Base-by-base conservation (phyloP, 345 rosid genomes). In the Populus tremula region DNA sequence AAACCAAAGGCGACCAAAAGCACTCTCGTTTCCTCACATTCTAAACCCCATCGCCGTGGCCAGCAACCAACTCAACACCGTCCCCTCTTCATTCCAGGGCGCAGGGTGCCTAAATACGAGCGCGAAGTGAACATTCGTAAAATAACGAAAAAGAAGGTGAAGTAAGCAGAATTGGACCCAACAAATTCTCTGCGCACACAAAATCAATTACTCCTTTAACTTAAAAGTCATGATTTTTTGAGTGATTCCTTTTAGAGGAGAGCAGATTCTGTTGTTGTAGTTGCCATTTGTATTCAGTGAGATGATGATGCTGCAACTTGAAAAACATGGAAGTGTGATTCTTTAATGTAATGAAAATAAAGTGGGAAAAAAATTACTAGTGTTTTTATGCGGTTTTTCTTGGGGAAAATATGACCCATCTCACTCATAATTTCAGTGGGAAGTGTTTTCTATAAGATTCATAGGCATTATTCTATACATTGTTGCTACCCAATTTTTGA, bases 1-100 rank as follows among this genome's bases (percentile, higher is more conserved):
- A 45, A 82, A 73, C 71, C 38, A 47, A 61, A 80, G 79, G 73
- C 77, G 70, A 69, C 9, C 78, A 27, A 53, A 50, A 73, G 69
- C 23, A 5, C 27, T 68, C 56, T 69, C 11, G 63, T 68, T 29
- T 84, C 80, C 35, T 62, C 79, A 36, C 69, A 27, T 69, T 72
- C 81, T 0, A 56, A 45, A 21, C 70, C 81, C 62, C 54, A 67
- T 36, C 76, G 18, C 27, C 64, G 41, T 27, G 36, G 39, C 17
- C 82, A 81, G 35, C 80, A 69, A 8, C 56, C 72, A 27, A 36
- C n/a, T 8, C 35, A 31, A 20, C 56, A 16, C 31, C 84, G 71
- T 21, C 84, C 12, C 76, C 53, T 10, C 45, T 47, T 59, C 80
- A 64, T 12, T 61, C 59, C 5, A 67, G 63, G 54, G 36, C 12